Base-by-base conservation (phyloP, 768 basidiomycete species). In the Auricularia cornea region DNA sequence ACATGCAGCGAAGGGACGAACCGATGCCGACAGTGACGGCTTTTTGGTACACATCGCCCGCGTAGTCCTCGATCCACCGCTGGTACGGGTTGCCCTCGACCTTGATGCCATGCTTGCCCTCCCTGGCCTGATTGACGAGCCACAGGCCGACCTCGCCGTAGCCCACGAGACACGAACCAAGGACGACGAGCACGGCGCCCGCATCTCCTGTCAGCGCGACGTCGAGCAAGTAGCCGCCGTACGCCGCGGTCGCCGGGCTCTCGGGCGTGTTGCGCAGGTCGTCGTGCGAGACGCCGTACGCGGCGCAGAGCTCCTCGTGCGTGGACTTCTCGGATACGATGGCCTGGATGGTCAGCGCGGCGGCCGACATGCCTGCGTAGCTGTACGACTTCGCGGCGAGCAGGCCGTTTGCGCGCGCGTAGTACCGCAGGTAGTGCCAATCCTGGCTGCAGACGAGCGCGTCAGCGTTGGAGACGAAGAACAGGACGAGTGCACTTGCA, bases 101-200 rank as follows among this genome's bases (percentile, higher is more conserved):
- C 38, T 78, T 69, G 23, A 89, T 82, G 81, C 85, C 77, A 44
- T 67, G 68, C 38, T 77, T 70, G 1, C 87, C 80, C 38, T 80
- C 83, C 72, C 85, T 81, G 16, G 44, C 44, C 57, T 59, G 57
- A 8, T 26, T 23, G 57, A 31, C 57, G 33, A 98, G 76, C 87
- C 92, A 91, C 44, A 92, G 75, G 1, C 94, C 94, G 0, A 94
- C 92, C 71, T 96, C 91, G 12, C 94, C 94, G 70, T 97, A 98
- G 2, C 94, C 95, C 0, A 96, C 76, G 10, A 96, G 78, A 71
- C 95, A 98, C 8, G 91, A 87, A 11, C 89, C 85, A 1, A 94
- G 80, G 0, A 91, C 89, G 76, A 97, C 86, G n/a, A 88, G 70
- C 4, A 95, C 76, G 64, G 83, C 87, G 38, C 83, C 81, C 3